phyloP scores from a whole-genome alignment of 352 stramenopile species.

The Pythium coloratum region DNA sequence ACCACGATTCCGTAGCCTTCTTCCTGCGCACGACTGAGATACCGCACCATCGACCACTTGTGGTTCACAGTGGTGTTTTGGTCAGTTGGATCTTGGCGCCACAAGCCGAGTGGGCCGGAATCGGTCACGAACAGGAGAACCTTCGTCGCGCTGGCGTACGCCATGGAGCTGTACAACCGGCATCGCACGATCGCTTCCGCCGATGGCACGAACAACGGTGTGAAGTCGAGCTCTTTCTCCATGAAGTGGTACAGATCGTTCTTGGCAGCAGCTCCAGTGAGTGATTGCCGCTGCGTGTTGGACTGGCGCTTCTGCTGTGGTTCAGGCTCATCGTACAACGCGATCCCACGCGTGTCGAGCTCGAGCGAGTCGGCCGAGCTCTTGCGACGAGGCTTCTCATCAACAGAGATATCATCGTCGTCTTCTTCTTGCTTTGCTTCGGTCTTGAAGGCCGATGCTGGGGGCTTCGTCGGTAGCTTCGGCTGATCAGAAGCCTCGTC shows the following conservation, averaged over 20 bases:
- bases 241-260: conserved; percentile 89
- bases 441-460: conserved; percentile 37
- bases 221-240: conserved; percentile 84
- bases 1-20: conserved; percentile 86
- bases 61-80: conserved; percentile 65
- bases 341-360: conserved; percentile 78
- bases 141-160: conserved; percentile 85
- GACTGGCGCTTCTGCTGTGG: conserved; percentile 37
- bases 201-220: conserved; percentile 81
- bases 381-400: conserved; percentile 43
- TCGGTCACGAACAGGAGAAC: conserved; percentile 86
- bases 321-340: conserved; percentile 61
- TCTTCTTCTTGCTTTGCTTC: conserved; percentile 42
- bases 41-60: conserved; percentile 88
- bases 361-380: conserved; percentile 81
- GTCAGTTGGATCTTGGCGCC: conserved; percentile 72
- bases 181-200: conserved; percentile 85
- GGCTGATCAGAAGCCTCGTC: conserved; percentile 60
- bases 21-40: conserved; percentile 82
- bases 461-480: conserved; percentile 55
- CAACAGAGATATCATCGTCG: conserved; percentile 35
- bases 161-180: conserved; percentile 88
- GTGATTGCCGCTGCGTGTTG: conserved; percentile 31
- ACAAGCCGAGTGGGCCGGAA: conserved; percentile 81
- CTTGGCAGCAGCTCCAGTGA: conserved; percentile 56